These are phyloP conservation scores for Rhododendron griersonianum DNA, from an alignment of 148 eudicot genomes.

Conservation along the genomic window DNA sequence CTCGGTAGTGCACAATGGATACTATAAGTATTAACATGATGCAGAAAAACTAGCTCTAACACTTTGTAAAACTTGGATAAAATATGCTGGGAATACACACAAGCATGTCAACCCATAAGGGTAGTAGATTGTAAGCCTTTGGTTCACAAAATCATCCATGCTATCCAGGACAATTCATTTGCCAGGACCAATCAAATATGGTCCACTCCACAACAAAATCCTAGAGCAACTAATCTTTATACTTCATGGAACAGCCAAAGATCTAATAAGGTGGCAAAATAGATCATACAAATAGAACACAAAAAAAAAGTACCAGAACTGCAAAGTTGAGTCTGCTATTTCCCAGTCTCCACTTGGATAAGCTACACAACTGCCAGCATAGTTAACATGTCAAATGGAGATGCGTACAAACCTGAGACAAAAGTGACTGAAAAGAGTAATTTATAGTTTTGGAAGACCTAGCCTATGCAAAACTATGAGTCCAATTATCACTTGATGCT, in stretches of 20 bases:
- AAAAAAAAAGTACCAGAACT: conserved; percentile 63
- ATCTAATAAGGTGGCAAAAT: neutral
- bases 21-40: too few relatives aligned
- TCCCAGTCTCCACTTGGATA: conserved; percentile 93
- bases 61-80: too few relatives aligned
- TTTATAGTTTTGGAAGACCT: neutral
- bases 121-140: neutral
- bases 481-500: neutral
- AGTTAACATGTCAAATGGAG: conserved; percentile 11
- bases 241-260: neutral
- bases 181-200: neutral
- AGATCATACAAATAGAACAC: neutral
- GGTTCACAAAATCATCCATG: neutral
- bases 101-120: neutral
- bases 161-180: neutral
- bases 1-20: too few relatives aligned
- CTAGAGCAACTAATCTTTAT: neutral
- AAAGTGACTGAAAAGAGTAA: conserved; percentile 1
- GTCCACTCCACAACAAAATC: neutral
- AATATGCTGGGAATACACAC: neutral
- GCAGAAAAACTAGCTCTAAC: too few relatives aligned
- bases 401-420: conserved; percentile 3
- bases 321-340: conserved; percentile 92
- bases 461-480: neutral
- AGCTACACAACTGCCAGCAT: conserved; percentile 72